Evolutionary conservation across 306 rosid species (phyloP).

Genomic region (Fragaria iinumae): DNA sequence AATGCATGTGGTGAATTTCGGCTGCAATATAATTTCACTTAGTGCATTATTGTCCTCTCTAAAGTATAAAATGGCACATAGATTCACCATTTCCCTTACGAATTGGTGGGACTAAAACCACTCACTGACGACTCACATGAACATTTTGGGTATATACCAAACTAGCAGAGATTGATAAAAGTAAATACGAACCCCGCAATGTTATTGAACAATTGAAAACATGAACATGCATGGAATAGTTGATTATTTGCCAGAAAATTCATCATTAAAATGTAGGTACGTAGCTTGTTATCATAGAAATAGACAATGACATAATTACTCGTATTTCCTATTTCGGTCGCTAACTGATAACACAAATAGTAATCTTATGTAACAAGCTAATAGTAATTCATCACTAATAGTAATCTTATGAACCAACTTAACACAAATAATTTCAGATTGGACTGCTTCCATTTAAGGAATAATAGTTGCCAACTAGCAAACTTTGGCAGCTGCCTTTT

Average conservation of each 20-base stretch:
- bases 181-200: not conserved
- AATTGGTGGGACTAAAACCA: not conserved
- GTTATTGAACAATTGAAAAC: not conserved
- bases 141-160: not conserved
- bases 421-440: not conserved
- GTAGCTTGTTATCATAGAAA: not conserved
- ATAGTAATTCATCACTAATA: not conserved
- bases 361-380: too few relatives aligned
- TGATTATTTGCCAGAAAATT: not conserved
- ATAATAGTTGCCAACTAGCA: conserved; percentile 54
- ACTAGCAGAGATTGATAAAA: not conserved
- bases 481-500: conserved; percentile 50
- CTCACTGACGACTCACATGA: not conserved
- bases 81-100: not conserved
- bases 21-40: not conserved
- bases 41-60: conserved; percentile 5
- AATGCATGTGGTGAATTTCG: not conserved
- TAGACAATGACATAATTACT: too few relatives aligned
- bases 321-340: not conserved
- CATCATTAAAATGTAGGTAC: not conserved
- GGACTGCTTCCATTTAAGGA: not conserved
- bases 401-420: not conserved
- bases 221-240: not conserved
- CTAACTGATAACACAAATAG: not conserved
- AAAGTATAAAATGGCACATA: not conserved